phyloP scores from a whole-genome alignment of 129 eudicot genomes.

The Sambucus nigra region DNA sequence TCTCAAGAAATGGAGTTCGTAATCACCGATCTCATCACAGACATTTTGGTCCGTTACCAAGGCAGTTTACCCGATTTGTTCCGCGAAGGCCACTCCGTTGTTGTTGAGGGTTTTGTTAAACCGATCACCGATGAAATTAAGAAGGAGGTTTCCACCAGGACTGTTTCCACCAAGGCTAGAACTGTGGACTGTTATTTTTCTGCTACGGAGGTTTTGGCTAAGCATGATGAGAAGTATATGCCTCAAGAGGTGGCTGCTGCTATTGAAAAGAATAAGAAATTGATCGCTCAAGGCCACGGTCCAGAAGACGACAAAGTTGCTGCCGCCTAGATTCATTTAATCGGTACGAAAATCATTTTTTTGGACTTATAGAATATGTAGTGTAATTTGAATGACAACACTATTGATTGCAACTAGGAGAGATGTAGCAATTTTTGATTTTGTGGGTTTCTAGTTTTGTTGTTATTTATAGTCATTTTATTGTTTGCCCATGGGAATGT shows the following conservation, averaged over 20 bases:
- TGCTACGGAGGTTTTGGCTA: conserved; percentile 89
- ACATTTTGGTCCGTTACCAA: conserved; percentile 65
- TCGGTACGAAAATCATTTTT: background rate
- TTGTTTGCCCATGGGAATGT: background rate
- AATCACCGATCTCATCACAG: conserved; percentile 74
- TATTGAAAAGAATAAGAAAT: conserved; percentile 79
- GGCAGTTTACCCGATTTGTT: conserved; percentile 91
- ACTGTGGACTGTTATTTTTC: conserved; percentile 64
- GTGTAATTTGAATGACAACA: background rate
- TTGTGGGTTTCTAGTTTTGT: conserved; percentile 1
- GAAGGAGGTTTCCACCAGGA: conserved; percentile 22
- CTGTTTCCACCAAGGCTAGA: conserved; percentile 58
- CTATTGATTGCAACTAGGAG: background rate
- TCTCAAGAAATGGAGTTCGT: conserved; percentile 77
- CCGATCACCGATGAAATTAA: conserved; percentile 45
- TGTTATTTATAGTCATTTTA: background rate
- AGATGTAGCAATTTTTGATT: background rate
- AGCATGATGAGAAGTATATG: conserved; percentile 99
- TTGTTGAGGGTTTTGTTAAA: conserved; percentile 84
- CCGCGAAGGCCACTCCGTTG: conserved; percentile 90
- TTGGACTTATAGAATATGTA: background rate
- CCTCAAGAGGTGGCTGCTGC: conserved; percentile 82
- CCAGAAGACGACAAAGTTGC: conserved; percentile 15
- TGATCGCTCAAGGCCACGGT: conserved; percentile 25
- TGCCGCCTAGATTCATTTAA: background rate